phyloP scores from a whole-genome alignment of 352 stramenopile genomes.

The Pythium inflatum region DNA sequence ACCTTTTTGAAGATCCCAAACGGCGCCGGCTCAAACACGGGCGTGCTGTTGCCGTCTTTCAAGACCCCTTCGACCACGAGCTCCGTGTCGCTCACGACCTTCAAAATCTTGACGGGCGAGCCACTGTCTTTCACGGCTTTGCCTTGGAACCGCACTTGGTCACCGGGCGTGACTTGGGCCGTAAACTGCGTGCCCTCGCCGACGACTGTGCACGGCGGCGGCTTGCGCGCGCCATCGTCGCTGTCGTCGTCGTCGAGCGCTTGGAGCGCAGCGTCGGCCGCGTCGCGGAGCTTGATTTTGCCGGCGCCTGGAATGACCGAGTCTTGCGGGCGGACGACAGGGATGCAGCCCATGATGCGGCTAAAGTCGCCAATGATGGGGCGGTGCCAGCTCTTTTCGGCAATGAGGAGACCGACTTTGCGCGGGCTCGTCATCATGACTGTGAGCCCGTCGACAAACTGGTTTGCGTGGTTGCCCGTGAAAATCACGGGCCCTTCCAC shows the following conservation, averaged over 20 bases:
- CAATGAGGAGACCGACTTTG: conserved; percentile 97
- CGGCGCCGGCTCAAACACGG: conserved; percentile 42
- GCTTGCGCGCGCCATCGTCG: conserved; percentile 24
- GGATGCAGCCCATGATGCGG: conserved; percentile 95
- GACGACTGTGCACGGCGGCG: conserved; percentile 48
- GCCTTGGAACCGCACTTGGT: conserved; percentile 80
- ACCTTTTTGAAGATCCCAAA: conserved; percentile 94
- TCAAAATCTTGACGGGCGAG: conserved; percentile 81
- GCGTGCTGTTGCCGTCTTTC: conserved; percentile 39
- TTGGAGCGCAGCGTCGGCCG: conserved; percentile 32
- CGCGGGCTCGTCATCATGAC: conserved; percentile 95
- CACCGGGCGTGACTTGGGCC: conserved; percentile 70
- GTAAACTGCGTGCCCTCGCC: conserved; percentile 78
- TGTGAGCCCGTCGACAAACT: conserved; percentile 98
- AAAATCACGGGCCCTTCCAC: conserved; percentile 97
- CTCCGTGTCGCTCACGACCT: conserved; percentile 87
- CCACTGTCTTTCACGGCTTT: conserved; percentile 82
- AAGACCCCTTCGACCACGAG: conserved; percentile 62
- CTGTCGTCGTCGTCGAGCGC: too few species aligned
- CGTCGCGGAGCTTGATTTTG: conserved; percentile 59
- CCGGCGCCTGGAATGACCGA: conserved; percentile 73
- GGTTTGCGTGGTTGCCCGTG: conserved; percentile 98
- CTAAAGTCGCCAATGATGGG: conserved; percentile 95
- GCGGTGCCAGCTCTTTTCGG: conserved; percentile 95
- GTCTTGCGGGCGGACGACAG: conserved; percentile 96